These are phyloP conservation scores for Smallanthus sonchifolius DNA, from an alignment of 129 eudicot genomes.

Conservation along the genomic window DNA sequence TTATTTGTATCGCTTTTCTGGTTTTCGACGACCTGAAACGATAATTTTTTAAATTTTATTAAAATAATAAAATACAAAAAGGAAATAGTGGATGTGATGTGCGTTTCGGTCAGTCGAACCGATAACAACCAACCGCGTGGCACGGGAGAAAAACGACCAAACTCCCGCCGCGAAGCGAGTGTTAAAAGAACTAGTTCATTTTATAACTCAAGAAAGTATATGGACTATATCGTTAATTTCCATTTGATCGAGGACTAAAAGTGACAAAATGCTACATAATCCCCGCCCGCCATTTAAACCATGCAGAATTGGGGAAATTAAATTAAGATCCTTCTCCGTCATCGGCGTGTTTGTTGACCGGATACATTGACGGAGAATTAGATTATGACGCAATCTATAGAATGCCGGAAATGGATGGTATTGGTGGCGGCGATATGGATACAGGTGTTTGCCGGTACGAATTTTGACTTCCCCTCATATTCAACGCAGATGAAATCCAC, in stretches of 20 bases:
- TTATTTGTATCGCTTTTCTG: not conserved
- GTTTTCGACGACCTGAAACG: not conserved
- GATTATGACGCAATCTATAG: conserved; percentile 7
- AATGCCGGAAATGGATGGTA: conserved; percentile 54
- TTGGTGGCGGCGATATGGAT: conserved; percentile 52
- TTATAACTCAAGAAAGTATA: too few relatives aligned
- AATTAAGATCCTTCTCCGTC: not conserved
- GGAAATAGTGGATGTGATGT: too few relatives aligned
- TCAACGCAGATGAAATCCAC: conserved; percentile 47
- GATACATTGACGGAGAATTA: not conserved
- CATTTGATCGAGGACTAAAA: conserved; percentile 13
- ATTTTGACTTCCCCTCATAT: conserved; percentile 57
- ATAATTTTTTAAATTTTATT: too few relatives aligned
- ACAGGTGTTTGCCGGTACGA: conserved; percentile 64
- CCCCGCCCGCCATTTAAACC: conserved; percentile 18
- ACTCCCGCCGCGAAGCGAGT: too few relatives aligned
- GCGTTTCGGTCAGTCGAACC: too few relatives aligned
- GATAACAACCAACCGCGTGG: too few relatives aligned
- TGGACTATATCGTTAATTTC: not conserved
- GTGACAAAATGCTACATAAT: conserved; percentile 4
- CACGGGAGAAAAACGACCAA: too few relatives aligned
- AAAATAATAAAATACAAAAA: too few relatives aligned
- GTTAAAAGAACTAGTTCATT: too few relatives aligned
- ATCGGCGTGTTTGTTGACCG: conserved; percentile 1
- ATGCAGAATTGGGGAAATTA: conserved; percentile 8